Conservation (phyloP, 2,329 filamentous ascomycete species). For the Fusarium staphyleae region DNA sequence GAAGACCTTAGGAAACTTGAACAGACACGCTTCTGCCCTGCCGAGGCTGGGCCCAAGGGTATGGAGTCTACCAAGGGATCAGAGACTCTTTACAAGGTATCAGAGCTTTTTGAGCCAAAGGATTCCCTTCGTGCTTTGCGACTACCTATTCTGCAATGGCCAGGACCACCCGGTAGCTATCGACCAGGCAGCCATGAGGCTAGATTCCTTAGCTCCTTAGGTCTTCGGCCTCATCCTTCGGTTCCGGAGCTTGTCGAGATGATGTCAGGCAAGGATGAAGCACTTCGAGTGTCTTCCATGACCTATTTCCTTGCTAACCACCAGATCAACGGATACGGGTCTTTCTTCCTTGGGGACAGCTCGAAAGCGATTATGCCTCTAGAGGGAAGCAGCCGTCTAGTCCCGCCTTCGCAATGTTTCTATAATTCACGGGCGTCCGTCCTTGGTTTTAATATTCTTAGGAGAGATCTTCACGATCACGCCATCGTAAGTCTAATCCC, state of each 20-base stretch:
- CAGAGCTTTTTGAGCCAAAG: constrained; percentile 83
- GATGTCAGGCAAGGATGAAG: constrained; percentile 69
- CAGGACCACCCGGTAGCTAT: constrained; percentile 68
- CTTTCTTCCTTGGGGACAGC: constrained; percentile 64
- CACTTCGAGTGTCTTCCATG: constrained; percentile 73
- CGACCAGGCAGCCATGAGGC: constrained; percentile 73
- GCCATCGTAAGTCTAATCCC: constrained; percentile 59
- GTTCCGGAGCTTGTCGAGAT: constrained; percentile 78
- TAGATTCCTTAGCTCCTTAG: constrained; percentile 74
- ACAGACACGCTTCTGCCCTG: constrained; percentile 81
- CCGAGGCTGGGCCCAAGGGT: constrained; percentile 67
- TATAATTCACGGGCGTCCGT: constrained; percentile 78
- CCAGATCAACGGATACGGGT: constrained; percentile 76
- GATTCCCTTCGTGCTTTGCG: constrained; percentile 72
- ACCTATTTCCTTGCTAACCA: constrained; percentile 84
- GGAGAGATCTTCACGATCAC: constrained; percentile 78
- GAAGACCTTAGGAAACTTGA: constrained; percentile 82
- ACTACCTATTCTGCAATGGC: constrained; percentile 84
- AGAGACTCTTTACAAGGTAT: constrained; percentile 70
- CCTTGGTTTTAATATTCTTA: constrained; percentile 81
- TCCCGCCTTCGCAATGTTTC: constrained; percentile 79
- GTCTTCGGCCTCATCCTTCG: constrained; percentile 74
- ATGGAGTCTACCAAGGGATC: constrained; percentile 62
- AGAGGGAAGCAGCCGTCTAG: constrained; percentile 71
- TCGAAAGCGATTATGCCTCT: constrained; percentile 74